Conservation (phyloP, 129 eudicot species). For the Calendula officinalis region DNA sequence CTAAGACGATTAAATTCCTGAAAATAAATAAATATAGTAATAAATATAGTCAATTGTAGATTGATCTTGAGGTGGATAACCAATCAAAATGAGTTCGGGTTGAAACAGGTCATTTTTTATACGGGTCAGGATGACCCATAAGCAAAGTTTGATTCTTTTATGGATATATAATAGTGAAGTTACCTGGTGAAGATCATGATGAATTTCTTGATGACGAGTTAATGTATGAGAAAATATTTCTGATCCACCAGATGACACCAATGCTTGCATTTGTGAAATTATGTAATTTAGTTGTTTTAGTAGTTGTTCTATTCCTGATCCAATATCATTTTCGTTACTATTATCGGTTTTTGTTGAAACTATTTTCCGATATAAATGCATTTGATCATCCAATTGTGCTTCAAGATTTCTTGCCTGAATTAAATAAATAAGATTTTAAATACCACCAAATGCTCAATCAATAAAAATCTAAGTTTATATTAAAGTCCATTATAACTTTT, state of each 20-base stretch:
- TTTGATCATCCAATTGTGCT: constrained; percentile 95
- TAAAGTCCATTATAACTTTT: no score
- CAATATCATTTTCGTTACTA: constrained; percentile 61
- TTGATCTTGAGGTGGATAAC: constrained; percentile 2
- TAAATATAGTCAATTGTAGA: background rate
- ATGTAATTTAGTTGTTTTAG: constrained; percentile 81
- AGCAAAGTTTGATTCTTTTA: background rate
- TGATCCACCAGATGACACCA: constrained; percentile 96
- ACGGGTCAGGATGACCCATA: no score
- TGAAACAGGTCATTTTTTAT: background rate
- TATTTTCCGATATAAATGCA: constrained; percentile 81
- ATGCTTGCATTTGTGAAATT: constrained; percentile 86
- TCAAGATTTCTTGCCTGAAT: constrained; percentile 92
- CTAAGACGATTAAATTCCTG: constrained; percentile 92
- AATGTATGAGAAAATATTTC: constrained; percentile 97
- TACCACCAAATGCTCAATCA: background rate
- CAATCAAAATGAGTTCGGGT: no score
- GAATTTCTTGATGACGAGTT: constrained; percentile 96
- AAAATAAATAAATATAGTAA: constrained; percentile 21
- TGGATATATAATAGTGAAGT: background rate
- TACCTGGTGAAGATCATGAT: constrained; percentile 97
- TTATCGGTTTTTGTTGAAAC: constrained; percentile 62
- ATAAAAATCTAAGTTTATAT: background rate
- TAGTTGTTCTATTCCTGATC: constrained; percentile 69
- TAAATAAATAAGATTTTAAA: background rate